Percentiles rank a stretch among this genome's conserved stretches.
phyloP scores from a whole-genome alignment of 2,329 filamentous ascomycete species.

The Sphaerulina vaccinii region DNA sequence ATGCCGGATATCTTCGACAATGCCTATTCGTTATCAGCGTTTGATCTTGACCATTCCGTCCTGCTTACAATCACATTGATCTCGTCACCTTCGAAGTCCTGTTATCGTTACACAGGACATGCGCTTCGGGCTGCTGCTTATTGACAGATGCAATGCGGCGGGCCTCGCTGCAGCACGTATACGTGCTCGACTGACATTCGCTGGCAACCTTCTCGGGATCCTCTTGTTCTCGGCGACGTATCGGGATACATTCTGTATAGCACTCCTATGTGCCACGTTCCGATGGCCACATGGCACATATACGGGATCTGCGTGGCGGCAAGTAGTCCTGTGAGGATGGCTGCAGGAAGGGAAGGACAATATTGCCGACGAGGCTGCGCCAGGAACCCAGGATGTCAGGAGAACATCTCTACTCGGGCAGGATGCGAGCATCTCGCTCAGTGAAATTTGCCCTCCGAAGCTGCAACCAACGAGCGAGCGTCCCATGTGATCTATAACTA shows the following conservation, averaged over 20 bases:
- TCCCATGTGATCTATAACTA: too few relatives aligned
- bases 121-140: background rate
- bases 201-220: background rate
- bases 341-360: too few relatives aligned
- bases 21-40: background rate
- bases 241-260: background rate
- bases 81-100: conserved; percentile 9
- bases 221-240: background rate
- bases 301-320: too few relatives aligned
- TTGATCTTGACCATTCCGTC: conserved; percentile 3
- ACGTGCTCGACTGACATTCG: background rate
- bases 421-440: too few relatives aligned
- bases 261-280: background rate
- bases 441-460: too few relatives aligned
- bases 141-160: background rate
- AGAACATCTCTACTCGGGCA: too few relatives aligned
- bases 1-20: background rate
- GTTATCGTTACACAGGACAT: conserved; percentile 4
- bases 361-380: too few relatives aligned
- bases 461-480: too few relatives aligned
- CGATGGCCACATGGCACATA: too few relatives aligned
- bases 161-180: background rate
- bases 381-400: too few relatives aligned
- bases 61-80: conserved; percentile 10
- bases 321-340: too few relatives aligned